Base-by-base conservation (phyloP, 2,329 filamentous ascomycete species). In the Claviceps capensis region DNA sequence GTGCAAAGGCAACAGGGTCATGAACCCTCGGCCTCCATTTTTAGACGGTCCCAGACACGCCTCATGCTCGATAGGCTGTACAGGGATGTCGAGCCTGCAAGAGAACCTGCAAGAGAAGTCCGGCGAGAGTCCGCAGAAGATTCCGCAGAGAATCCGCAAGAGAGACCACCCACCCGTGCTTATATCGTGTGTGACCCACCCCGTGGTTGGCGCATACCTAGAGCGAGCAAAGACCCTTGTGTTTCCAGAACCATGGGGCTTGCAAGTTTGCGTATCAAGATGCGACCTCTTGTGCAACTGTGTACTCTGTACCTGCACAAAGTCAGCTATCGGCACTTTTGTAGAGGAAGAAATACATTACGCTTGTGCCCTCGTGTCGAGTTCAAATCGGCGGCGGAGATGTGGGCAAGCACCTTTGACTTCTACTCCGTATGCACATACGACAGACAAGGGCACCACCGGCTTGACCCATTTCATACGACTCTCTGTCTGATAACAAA, bases 241-340 rank as follows among this genome's bases (percentile, higher is more conserved):
- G 41, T 16, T 23, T 49, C 47, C 19, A 41, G 36, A 45, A 11
- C 22, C 17, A 34, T 22, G 30, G 23, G 30, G 34, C 36, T 46
- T 47, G 41, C 23, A 37, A 30, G n/a, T 30, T 40, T 43, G 37
- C 37, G 48, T 53, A 17, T 53, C 48, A 22, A 50, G 26, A 47
- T 50, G 48, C 43, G 51, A 53, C 51, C 16, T 41, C 36, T 34
- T 34, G 51, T 50, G 48, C 34, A 34, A 49, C 47, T 43, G 11
- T 34, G 30, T 11, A 34, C 30, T 3, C 9, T 3, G 26, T 30
- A 30, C 26, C 26, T 30, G 4, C 9, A 7, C 16, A 34, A 22
- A 22, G 17, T 47, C 34, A 36, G 30, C 8, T 17, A 19, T 22
- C 2, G 26, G 44, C 44, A 19, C 26, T 34, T 47, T 47, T 7